These are phyloP conservation scores for Coemansia furcata DNA, from an alignment of 192 early-diverging fungal species.

Conservation along the genomic window DNA sequence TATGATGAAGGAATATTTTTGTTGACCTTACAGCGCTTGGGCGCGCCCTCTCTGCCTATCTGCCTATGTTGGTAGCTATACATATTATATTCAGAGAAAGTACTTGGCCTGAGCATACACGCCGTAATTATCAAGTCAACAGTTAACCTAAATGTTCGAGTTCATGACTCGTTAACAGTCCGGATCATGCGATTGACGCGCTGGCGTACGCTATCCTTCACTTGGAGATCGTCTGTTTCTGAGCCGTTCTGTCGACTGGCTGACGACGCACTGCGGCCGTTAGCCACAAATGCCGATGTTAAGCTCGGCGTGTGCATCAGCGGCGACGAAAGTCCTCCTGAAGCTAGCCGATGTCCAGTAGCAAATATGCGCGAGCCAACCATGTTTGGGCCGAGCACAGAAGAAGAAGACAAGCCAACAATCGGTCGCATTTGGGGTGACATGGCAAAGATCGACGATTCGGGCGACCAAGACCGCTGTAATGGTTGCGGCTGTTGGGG, in stretches of 20 bases:
- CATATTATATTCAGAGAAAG: too few relatives aligned
- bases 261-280: background rate
- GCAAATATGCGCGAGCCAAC: constrained; percentile 17
- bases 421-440: constrained; percentile 43
- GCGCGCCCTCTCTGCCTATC: too few relatives aligned
- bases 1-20: background rate
- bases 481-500: constrained; percentile 12
- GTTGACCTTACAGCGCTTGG: too few relatives aligned
- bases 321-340: constrained; percentile 3
- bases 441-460: constrained; percentile 3
- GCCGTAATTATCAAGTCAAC: too few relatives aligned
- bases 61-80: too few relatives aligned
- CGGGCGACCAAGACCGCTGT: constrained; percentile 31
- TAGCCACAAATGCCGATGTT: background rate
- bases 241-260: constrained; percentile 4
- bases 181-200: constrained; percentile 43
- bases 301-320: constrained; percentile 6
- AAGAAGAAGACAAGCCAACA: constrained; percentile 27
- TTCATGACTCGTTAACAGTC: constrained; percentile 45
- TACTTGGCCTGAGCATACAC: too few relatives aligned
- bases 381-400: constrained; percentile 21
- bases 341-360: constrained; percentile 6
- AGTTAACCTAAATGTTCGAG: background rate
- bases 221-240: constrained; percentile 31
- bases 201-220: constrained; percentile 52